phyloP scores from a whole-genome alignment of 2,329 filamentous ascomycete genomes.

The Podosphaera leucotricha region DNA sequence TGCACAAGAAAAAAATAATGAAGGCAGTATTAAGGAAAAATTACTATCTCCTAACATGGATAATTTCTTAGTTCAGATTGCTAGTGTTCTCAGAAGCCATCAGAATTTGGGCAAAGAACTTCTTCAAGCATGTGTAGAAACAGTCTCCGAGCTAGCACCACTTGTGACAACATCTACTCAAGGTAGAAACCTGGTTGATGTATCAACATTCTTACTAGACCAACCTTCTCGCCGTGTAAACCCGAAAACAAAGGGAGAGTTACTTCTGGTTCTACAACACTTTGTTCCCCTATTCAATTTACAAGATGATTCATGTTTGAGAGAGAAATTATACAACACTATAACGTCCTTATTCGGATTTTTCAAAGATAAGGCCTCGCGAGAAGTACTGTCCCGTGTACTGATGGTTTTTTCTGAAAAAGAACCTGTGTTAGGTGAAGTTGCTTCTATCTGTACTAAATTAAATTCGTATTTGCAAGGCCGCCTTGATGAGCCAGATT shows the following conservation, averaged over 20 bases:
- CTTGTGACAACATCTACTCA: slow-evolving; percentile 45
- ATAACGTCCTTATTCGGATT: slow-evolving; percentile 70
- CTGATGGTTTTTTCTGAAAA: slow-evolving; percentile 45
- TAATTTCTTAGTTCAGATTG: slow-evolving; percentile 41
- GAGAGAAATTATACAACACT: slow-evolving; percentile 44
- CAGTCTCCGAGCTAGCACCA: slow-evolving; percentile 51
- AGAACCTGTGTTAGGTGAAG: slow-evolving; percentile 32
- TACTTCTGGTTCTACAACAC: slow-evolving; percentile 58
- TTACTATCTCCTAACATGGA: slow-evolving; percentile 33
- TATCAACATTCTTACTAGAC: slow-evolving; percentile 57
- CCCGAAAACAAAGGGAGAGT: slow-evolving; percentile 57
- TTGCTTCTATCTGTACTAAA: slow-evolving; percentile 48
- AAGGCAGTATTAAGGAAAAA: slow-evolving; percentile 22
- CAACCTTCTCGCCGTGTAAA: slow-evolving; percentile 69
- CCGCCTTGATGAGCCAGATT: slow-evolving; percentile 68
- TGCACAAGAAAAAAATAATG: slow-evolving; percentile 22
- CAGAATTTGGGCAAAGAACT: slow-evolving; percentile 42
- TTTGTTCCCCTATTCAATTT: slow-evolving; percentile 47
- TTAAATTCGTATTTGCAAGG: slow-evolving; percentile 57
- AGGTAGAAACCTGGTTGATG: slow-evolving; percentile 53
- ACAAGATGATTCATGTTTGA: slow-evolving; percentile 31
- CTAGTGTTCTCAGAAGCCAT: slow-evolving; percentile 36
- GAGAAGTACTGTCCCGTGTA: slow-evolving; percentile 50
- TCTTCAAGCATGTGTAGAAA: slow-evolving; percentile 55
- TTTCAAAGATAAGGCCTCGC: slow-evolving; percentile 60